Conservation (phyloP, 768 basidiomycete genomes). For the Serendipita sp. region DNA sequence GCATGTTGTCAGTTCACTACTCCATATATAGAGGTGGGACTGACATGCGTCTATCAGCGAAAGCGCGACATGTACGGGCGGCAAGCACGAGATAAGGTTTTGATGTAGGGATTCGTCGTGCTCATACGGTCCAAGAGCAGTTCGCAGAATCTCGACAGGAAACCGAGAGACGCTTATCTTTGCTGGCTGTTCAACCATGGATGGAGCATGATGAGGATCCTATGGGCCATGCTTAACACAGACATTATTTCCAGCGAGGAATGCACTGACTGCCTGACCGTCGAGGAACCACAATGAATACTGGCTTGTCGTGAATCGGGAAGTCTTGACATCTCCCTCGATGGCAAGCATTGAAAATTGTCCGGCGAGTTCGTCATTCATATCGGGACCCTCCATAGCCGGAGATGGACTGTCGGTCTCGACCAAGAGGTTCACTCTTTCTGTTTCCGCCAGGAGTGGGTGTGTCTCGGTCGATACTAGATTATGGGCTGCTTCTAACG, state of each 20-base stretch:
- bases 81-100: not conserved
- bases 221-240: not conserved
- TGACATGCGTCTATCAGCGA: not conserved
- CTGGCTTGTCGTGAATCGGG: not conserved
- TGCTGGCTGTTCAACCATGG: not conserved
- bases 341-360: slow-evolving; percentile 1
- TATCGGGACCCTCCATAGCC: not conserved
- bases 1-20: not conserved
- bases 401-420: not conserved
- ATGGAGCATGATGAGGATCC: not conserved
- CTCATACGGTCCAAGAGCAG: not conserved
- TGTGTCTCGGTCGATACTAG: not conserved
- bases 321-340: not conserved
- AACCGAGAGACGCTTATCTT: not conserved
- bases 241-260: not conserved
- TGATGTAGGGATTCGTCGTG: not conserved
- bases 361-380: not conserved
- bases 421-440: not conserved
- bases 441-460: not conserved
- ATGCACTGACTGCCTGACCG: not conserved
- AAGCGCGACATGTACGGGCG: not conserved
- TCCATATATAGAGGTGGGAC: not conserved
- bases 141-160: not conserved
- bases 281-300: not conserved
- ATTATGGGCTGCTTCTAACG: not conserved